phyloP scores from a whole-genome alignment of 2,329 filamentous ascomycete species.

The Harringtonia aguacate region DNA sequence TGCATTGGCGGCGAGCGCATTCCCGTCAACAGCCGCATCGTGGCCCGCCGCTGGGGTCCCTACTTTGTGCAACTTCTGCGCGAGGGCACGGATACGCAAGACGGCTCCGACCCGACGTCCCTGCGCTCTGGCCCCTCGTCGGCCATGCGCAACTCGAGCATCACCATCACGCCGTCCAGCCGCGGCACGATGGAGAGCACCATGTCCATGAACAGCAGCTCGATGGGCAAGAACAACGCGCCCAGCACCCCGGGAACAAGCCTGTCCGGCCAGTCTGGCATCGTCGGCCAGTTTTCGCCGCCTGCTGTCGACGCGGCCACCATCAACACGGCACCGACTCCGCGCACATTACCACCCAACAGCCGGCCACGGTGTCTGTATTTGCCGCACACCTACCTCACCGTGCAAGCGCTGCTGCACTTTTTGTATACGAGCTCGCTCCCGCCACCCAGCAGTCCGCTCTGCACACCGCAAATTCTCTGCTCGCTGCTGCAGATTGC shows the following conservation, averaged over 20 bases:
- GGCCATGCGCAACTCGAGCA: slow-evolving; percentile 59
- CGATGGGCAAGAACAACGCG: slow-evolving; percentile 23
- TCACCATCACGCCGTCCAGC: slow-evolving; percentile 70
- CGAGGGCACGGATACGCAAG: slow-evolving; percentile 63
- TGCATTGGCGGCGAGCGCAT: slow-evolving; percentile 86
- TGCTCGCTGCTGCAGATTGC: slow-evolving; percentile 92
- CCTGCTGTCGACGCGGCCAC: slow-evolving; percentile 31
- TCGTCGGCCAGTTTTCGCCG: slow-evolving; percentile 18
- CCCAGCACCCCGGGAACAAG: slow-evolving; percentile 34
- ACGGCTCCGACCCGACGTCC: slow-evolving; percentile 65
- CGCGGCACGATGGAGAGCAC: slow-evolving; percentile 38
- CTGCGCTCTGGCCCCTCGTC: slow-evolving; percentile 54
- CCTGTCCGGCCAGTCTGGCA: slow-evolving; percentile 22
- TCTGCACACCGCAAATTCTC: slow-evolving; percentile 90
- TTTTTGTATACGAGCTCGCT: slow-evolving; percentile 90
- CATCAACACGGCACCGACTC: slow-evolving; percentile 46
- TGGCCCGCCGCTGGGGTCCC: slow-evolving; percentile 83
- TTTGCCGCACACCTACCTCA: slow-evolving; percentile 83
- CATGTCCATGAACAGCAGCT: slow-evolving; percentile 27
- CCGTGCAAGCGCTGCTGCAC: slow-evolving; percentile 80
- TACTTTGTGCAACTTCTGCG: slow-evolving; percentile 89
- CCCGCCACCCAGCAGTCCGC: slow-evolving; percentile 60
- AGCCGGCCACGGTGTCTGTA: slow-evolving; percentile 79
- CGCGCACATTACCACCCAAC: slow-evolving; percentile 44
- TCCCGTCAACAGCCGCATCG: slow-evolving; percentile 82